Conservation (phyloP, 495 filamentous ascomycete genomes). For the Penicillium lagena region DNA sequence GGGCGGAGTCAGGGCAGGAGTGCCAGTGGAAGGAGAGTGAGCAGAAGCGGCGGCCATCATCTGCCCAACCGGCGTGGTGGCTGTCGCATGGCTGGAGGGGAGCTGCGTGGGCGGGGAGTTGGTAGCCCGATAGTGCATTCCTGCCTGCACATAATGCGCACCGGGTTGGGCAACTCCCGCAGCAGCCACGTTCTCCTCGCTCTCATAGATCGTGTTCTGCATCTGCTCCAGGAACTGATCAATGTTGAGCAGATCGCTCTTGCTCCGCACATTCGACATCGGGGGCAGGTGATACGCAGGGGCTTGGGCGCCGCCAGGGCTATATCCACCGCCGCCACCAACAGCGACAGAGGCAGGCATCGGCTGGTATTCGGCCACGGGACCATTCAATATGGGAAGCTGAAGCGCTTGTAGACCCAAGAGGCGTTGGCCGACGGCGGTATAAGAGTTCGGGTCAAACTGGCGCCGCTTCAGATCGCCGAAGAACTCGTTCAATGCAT, state of each 20-base stretch:
- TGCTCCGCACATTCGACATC: slow-evolving; percentile 81
- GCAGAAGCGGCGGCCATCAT: slow-evolving; percentile 50
- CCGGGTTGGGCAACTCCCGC: slow-evolving; percentile 67
- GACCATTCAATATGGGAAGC: slow-evolving; percentile 59
- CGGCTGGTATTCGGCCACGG: slow-evolving; percentile 57
- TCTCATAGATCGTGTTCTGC: slow-evolving; percentile 91
- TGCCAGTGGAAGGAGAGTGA: slow-evolving; percentile 49
- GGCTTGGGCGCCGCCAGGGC: slow-evolving; percentile 39
- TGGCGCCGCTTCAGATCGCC: slow-evolving; percentile 82
- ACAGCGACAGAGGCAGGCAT: slow-evolving; percentile 51
- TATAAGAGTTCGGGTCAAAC: slow-evolving; percentile 78
- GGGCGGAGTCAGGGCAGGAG: slow-evolving; percentile 83
- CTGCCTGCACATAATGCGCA: slow-evolving; percentile 53
- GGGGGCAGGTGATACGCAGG: slow-evolving; percentile 70
- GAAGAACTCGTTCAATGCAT: slow-evolving; percentile 90
- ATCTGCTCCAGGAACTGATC: slow-evolving; percentile 93
- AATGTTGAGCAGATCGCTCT: slow-evolving; percentile 85
- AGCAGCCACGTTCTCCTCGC: slow-evolving; percentile 68
- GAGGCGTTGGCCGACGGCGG: slow-evolving; percentile 73
- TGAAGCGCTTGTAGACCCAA: slow-evolving; percentile 64
- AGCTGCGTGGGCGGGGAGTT: slow-evolving; percentile 62
- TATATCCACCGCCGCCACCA: slow-evolving; percentile 48
- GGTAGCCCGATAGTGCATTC: slow-evolving; percentile 59
- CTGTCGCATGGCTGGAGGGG: slow-evolving; percentile 48
- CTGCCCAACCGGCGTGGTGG: slow-evolving; percentile 47